Percentiles rank a stretch among this genome's conserved stretches.
Evolutionary conservation across 345 rosid genomes (phyloP).

Genomic region (Sonneratia caseolaris): DNA sequence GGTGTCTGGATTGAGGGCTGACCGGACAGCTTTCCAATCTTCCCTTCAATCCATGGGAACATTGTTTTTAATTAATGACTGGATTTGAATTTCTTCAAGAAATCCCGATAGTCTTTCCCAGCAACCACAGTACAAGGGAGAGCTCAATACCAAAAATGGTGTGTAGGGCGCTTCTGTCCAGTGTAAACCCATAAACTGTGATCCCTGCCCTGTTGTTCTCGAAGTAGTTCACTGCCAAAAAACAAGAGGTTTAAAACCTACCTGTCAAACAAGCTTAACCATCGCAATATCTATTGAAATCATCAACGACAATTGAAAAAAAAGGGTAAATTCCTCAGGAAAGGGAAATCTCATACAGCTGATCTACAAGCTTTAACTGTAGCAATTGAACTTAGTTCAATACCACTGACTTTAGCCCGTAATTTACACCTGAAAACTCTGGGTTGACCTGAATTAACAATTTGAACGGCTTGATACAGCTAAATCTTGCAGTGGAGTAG

Average conservation of each 20-base stretch:
- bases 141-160: constrained; percentile 75
- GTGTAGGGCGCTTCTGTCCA: constrained; percentile 74
- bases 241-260: neutral
- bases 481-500: too few species aligned
- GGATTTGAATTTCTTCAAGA: constrained; percentile 20
- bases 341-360: too few species aligned
- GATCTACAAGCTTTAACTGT: too few species aligned
- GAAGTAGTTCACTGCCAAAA: constrained; percentile 64
- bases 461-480: too few species aligned
- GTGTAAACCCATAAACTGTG: constrained; percentile 69
- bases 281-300: too few species aligned
- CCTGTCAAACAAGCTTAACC: neutral
- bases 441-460: too few species aligned
- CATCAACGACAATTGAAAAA: too few species aligned
- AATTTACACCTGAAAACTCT: too few species aligned
- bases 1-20: neutral
- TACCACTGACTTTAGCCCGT: too few species aligned
- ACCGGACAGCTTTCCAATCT: neutral
- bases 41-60: neutral
- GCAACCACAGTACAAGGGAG: constrained; percentile 83
- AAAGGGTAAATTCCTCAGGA: too few species aligned
- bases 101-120: constrained; percentile 78
- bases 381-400: too few species aligned
- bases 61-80: neutral
- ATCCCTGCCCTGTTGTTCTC: constrained; percentile 92